Evolutionary conservation across 306 rosid genomes (phyloP), one percentile per base, ranked within the genome.

Genomic region (Corylus avellana): DNA sequence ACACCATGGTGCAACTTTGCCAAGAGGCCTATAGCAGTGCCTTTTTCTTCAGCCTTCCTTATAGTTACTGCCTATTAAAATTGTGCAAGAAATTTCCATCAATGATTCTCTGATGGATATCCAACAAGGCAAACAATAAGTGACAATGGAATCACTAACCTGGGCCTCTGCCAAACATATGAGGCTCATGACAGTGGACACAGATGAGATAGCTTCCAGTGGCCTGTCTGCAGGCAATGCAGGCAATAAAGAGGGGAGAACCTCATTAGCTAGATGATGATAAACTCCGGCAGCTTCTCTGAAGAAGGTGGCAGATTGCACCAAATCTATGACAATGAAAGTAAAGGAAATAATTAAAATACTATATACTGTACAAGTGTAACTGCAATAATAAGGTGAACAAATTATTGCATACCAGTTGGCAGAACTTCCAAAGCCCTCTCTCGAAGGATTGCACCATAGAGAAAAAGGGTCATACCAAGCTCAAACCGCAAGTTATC

Each of bases 221-320:
- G 97, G 91, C 80, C 72, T 84, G 76, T 88, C 94, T 47, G 74
- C 78, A 77, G 89, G 78, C 81, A 85, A 55, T 54, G 66, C 32
- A 56, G 66, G 39, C 81, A 81, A 69, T 35, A 91, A 78, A 44
- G 70, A 25, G 63, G 92, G 90, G 79, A 93, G 88, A 84, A 86
- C 85, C 77, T 85, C 86, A 56, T 82, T 73, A 63, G 94, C 94
- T 32, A 91, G 81, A 83, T 91, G 77, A 76, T 88, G 89, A 86
- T 86, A 93, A 82, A 93, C 82, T 25, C 97, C 97, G 32, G 96
- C 89, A 75, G 97, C 96, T 85, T 91, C 87, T 85, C 97, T 85
- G 68, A 88, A 89, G 46, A 78, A 75, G 74, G 94, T 85, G 72
- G 84, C 85, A 72, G 96, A 88, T 64, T 79, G 87, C 71, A 89